These are phyloP conservation scores for Phylloporus scabripes DNA, from an alignment of 768 basidiomycete genomes.

Conservation along the genomic window DNA sequence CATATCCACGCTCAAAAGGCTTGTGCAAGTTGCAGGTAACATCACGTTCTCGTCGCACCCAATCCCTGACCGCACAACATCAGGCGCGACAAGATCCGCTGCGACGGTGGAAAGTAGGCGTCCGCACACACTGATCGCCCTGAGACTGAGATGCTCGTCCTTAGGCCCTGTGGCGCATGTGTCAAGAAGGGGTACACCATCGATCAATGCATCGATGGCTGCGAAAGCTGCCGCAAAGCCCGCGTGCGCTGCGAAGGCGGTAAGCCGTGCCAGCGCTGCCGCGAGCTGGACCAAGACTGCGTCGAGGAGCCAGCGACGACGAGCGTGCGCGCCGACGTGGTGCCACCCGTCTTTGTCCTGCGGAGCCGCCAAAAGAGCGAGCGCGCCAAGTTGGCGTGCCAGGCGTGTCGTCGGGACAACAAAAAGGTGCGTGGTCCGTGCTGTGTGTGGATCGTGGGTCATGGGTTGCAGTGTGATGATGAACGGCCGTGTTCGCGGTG, in stretches of 20 bases:
- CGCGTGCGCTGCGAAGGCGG: slow-evolving; percentile 40
- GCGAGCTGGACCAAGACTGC: slow-evolving; percentile 39
- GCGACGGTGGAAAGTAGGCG: slow-evolving; percentile 47
- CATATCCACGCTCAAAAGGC: slow-evolving; percentile 34
- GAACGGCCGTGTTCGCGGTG: slow-evolving; percentile 60
- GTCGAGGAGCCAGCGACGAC: slow-evolving; percentile 35
- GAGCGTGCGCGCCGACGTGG: slow-evolving; percentile 21
- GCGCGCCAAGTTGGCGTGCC: slow-evolving; percentile 55
- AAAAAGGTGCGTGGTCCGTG: slow-evolving; percentile 44
- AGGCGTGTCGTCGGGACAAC: slow-evolving; percentile 57
- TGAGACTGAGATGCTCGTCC: slow-evolving; percentile 1
- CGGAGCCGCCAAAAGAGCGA: slow-evolving; percentile 37
- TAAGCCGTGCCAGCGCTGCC: slow-evolving; percentile 33
- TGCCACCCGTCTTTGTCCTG: slow-evolving; percentile 18
- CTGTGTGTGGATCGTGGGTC: neutral
- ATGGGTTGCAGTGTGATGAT: slow-evolving; percentile 47
- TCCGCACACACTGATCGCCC: neutral
- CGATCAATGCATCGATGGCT: slow-evolving; percentile 57
- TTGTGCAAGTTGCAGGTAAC: slow-evolving; percentile 54
- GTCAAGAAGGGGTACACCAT: slow-evolving; percentile 47
- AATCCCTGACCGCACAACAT: slow-evolving; percentile 2
- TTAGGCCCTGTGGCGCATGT: slow-evolving; percentile 56
- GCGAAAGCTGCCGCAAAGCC: slow-evolving; percentile 52
- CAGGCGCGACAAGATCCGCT: slow-evolving; percentile 60
- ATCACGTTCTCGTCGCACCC: neutral